Percentiles rank a stretch among this genome's conserved stretches.
Conservation (phyloP, 441 rosid genomes). For the Corymbia calophylla region DNA sequence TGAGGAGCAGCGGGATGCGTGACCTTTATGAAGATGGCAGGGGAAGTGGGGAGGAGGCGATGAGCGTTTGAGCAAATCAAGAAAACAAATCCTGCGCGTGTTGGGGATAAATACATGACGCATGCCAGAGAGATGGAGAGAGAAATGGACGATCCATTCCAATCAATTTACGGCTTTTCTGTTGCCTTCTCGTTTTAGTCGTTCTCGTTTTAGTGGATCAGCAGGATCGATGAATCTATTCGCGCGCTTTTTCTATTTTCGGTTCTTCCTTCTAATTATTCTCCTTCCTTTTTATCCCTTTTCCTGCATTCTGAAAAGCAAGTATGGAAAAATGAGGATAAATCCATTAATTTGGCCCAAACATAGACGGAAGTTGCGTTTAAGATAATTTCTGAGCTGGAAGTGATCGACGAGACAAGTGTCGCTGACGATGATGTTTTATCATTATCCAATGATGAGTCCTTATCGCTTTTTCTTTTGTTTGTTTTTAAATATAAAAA, state of each 20-base stretch:
- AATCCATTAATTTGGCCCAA: neutral
- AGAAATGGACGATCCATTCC: neutral
- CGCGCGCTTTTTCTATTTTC: neutral
- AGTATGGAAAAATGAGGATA: neutral
- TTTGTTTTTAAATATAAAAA: neutral
- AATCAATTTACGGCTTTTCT: neutral
- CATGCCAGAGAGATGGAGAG: neutral
- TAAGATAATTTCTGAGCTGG: neutral
- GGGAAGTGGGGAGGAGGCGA: neutral
- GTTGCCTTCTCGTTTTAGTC: neutral
- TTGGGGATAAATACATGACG: constrained; percentile 21
- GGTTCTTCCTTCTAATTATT: neutral
- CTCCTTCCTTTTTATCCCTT: neutral
- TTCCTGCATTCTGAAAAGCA: neutral
- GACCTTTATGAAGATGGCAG: neutral
- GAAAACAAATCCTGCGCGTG: constrained; percentile 2
- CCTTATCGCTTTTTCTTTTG: neutral
- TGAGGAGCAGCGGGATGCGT: neutral
- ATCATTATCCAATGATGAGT: neutral
- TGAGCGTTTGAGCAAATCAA: constrained; percentile 27
- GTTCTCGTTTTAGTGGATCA: neutral
- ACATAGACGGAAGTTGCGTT: neutral
- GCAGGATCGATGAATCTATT: neutral
- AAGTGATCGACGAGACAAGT: neutral
- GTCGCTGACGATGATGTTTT: neutral